Evolutionary conservation across 2,329 filamentous ascomycete species (phyloP), one percentile per base, ranked within the genome.

Genomic region (Penicillium occitanis): DNA sequence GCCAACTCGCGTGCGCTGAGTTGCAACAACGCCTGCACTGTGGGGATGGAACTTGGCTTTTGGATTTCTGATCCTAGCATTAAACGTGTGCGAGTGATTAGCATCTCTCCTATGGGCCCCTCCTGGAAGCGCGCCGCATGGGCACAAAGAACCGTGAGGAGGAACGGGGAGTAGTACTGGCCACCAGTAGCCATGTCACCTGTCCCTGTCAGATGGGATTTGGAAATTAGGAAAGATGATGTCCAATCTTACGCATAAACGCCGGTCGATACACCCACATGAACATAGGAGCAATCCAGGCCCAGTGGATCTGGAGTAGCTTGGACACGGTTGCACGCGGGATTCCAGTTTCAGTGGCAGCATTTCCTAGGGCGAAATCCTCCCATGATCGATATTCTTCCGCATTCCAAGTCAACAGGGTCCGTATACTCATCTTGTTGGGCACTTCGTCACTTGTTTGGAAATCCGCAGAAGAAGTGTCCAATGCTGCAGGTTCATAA

Each of bases 21-120:
- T 63, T 75, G 73, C 4, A 75, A 66, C 19, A 74, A 66, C 11
- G 71, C 73, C 67, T 75, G 73, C 35, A 74, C 71, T 10, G 73
- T 74, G 5, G 73, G 71, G 17, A 75, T 72, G 3, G 71, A 67
- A 51, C 70, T 72, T 5, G 70, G 68, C 42, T 71, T 71, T 30
- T 73, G 63, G 6, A 70, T 73, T 40, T 75, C 73, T 69, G 71
- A 70, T 17, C 70, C 73, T 40, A 75, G 65, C 37, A 70, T 65
- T n/a, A 70, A 64, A 33, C 71, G 67, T 17, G 73, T 72, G 40
- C 73, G 70, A 8, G 59, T 58, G 46, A 70, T 70, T 11, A 70
- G 35, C 13, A 46, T 33, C 8, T 62, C 25, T n/a, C 60, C 60
- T 3, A 62, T 40, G 2, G 60, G 30, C 5, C 10, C 6, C 4